Base-by-base conservation (phyloP, 306 rosid species). In the Pyrus betulifolia region DNA sequence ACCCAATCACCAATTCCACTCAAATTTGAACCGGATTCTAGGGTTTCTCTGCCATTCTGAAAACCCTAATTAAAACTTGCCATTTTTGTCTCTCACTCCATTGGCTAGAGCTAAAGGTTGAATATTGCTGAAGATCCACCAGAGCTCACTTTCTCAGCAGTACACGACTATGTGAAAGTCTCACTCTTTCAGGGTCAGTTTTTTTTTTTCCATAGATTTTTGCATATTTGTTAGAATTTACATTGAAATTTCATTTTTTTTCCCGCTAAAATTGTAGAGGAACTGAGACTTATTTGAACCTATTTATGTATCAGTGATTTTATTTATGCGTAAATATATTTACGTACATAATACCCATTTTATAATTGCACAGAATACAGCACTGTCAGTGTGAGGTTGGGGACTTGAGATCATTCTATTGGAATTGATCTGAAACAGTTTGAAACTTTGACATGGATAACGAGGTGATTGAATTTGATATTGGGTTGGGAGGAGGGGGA, bases 381-480 rank as follows among this genome's bases (percentile, higher is more conserved):
- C 54, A 68, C 23, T 76, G 58, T 30, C 54, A 68, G 42, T 76
- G 58, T 30, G 51, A 21, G n/a, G 55, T 55, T 58, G 67, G 52
- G 75, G 80, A 11, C 21, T 69, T 80, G 61, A 42, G 75, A 61
- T 55, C 33, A 27, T 31, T 30, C 5, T 45, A 3, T 72, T 67
- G 76, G 67, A 44, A 18, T 45, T 67, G 74, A 55, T 52, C 55
- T 67, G 79, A 64, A 65, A 22, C 23, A 7, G 45, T 69, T 49
- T 23, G 10, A 61, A 69, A 69, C 25, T 45, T 76, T 44, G 67
- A 72, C 17, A 90, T 93, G 98, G 98, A 93, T 74, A 89, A 86
- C 70, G 96, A 87, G 83, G 87, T 91, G 79, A 81, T 94, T 52
- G 98, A 90, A 70, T 95, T 95, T 81, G 96, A 95, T 82, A 92